Base-by-base conservation (phyloP, 805 yeast genomes). In the Myxozyma neotropica region DNA sequence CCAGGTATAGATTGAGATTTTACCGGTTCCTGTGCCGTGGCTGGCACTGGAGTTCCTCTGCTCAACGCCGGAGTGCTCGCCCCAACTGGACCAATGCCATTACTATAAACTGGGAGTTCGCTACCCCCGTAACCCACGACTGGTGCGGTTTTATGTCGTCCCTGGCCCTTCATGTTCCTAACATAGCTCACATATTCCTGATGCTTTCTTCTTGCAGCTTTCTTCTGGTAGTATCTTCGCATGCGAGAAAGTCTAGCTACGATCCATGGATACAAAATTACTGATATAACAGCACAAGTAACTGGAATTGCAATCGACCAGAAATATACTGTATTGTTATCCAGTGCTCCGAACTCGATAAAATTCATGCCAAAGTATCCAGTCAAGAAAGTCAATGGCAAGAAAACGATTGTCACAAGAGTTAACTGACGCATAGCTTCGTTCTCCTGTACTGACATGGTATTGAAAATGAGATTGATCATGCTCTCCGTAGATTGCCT, bases 301-400 rank as follows among this genome's bases (percentile, higher is more conserved):
- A 73, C 74, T 3, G 78, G 78, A 6, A 74, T 68, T 0, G 83
- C 79, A 7, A 81, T 69, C 13, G 72, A 69, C 85, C 85, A 81
- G 67, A 80, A 81, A 64, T 76, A 80, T 4, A 69, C 66, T 2
- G 78, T 80, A 36, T 73, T 71, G 36, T 72, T 58, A 15, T 74
- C 66, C 42, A 81, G 68, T 50, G 77, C 76, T 2, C 73, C 74
- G 62, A 81, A 81, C 5, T 67, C 58, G 27, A 71, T 69, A 67
- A 81, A 81, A 65, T 81, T 81, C 84, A 81, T 81, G 17, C 85
- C 85, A 61, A 80, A 83, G 67, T 82, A 83, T 12, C 87, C 86
- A 0, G 86, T 82, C 78, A 84, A 76, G 67, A 83, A 83, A 4
- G 83, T 78, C 55, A 83, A 68, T 4, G 87, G 87, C 39, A 83